These are phyloP conservation scores for Gossypium australe DNA, from an alignment of 345 rosid species.

Conservation along the genomic window DNA sequence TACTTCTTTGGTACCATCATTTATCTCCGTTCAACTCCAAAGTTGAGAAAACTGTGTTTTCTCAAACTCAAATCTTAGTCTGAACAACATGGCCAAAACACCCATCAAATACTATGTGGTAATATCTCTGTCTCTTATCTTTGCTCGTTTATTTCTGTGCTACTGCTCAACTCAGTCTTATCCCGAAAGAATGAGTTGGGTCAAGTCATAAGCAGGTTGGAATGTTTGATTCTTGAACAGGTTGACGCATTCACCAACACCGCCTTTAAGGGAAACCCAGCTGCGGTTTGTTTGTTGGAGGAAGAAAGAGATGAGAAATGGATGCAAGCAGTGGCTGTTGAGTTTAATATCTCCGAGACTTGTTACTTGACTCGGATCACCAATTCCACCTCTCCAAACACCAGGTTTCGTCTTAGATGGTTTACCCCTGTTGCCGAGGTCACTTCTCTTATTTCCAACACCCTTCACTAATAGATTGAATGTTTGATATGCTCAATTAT, in stretches of 20 bases:
- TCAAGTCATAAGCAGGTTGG: background rate
- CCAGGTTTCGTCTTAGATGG: conserved; percentile 60
- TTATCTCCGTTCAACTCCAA: background rate
- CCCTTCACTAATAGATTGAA: background rate
- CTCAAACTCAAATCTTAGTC: background rate
- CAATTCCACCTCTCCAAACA: conserved; percentile 14
- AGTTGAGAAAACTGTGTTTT: background rate
- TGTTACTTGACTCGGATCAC: conserved; percentile 36
- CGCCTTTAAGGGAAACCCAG: conserved; percentile 76
- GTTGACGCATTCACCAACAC: conserved; percentile 13
- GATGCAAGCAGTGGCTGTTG: conserved; percentile 52
- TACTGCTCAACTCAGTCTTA: background rate
- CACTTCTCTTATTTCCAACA: background rate
- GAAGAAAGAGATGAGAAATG: conserved; percentile 55
- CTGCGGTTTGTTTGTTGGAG: conserved; percentile 67
- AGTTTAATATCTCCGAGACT: conserved; percentile 54
- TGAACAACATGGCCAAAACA: conserved; percentile 30
- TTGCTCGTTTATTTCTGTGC: background rate
- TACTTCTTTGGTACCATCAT: background rate
- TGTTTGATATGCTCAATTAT: background rate
- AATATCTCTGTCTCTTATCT: background rate
- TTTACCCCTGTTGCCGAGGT: conserved; percentile 55
- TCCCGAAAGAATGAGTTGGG: background rate
- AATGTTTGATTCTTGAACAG: conserved; percentile 2
- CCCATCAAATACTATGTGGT: conserved; percentile 44